Evolutionary conservation across 2,329 filamentous ascomycete genomes (phyloP).

Genomic region (Beauveria sp.): DNA sequence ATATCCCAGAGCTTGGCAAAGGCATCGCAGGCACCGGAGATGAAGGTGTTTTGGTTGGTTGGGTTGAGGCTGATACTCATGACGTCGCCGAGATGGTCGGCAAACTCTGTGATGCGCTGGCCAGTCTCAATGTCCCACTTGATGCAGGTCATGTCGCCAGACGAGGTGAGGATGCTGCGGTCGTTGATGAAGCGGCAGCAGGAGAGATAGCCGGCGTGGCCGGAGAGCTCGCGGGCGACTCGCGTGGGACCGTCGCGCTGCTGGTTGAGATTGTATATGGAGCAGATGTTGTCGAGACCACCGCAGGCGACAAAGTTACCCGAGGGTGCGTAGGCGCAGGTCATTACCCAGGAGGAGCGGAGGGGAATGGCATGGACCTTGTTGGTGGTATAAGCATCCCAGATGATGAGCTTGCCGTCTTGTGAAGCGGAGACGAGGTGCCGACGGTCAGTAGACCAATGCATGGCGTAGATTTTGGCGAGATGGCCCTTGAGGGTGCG

Average conservation of each 20-base stretch:
- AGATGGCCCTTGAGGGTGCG: slow-evolving; percentile 95
- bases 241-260: slow-evolving; percentile 91
- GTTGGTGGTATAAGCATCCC: slow-evolving; percentile 99
- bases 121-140: slow-evolving; percentile 99
- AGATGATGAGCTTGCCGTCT: slow-evolving; percentile 98
- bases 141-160: slow-evolving; percentile 99
- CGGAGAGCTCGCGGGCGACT: slow-evolving; percentile 89
- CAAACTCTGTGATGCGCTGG: slow-evolving; percentile 94
- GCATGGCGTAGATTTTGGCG: slow-evolving; percentile 99
- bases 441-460: slow-evolving; percentile 97
- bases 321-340: slow-evolving; percentile 95
- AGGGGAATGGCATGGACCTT: slow-evolving; percentile 98
- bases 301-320: slow-evolving; percentile 98
- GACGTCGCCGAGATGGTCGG: slow-evolving; percentile 94
- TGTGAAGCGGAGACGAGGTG: slow-evolving; percentile 97
- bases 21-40: slow-evolving; percentile 97
- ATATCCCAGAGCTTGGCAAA: slow-evolving; percentile 99
- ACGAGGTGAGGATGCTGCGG: slow-evolving; percentile 93
- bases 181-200: slow-evolving; percentile 99
- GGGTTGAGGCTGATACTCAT: slow-evolving; percentile 99
- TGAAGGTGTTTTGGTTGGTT: slow-evolving; percentile 97
- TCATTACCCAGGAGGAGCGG: slow-evolving; percentile 99
- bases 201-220: slow-evolving; percentile 92
- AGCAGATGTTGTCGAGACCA: slow-evolving; percentile 98
- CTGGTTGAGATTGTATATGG: slow-evolving; percentile 97